A percentile compares a stretch with the other conserved stretches of the same genome.
These are phyloP conservation scores for Gaeumannomyces sp. DNA, from an alignment of 2,329 filamentous ascomycete species.

Conservation along the genomic window DNA sequence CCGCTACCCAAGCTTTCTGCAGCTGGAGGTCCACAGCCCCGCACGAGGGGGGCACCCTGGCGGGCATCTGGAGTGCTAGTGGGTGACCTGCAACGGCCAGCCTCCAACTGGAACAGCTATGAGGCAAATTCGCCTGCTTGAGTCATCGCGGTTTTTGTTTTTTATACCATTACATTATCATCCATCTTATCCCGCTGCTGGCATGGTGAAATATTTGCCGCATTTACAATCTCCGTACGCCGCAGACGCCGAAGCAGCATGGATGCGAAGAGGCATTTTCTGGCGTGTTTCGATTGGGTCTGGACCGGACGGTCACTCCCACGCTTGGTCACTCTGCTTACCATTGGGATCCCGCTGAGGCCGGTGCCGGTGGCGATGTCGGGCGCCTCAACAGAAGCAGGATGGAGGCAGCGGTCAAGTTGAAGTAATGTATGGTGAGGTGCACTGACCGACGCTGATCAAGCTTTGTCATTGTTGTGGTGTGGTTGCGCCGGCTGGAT, in stretches of 20 bases:
- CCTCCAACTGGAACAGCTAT: neutral
- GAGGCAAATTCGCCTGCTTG: constrained; percentile 1
- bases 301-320: neutral
- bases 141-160: neutral
- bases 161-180: neutral
- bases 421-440: too few species aligned
- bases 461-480: neutral
- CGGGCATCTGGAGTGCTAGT: neutral
- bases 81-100: neutral
- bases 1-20: neutral
- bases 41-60: too few species aligned
- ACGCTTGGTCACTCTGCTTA: neutral
- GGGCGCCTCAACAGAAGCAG: neutral
- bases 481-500: neutral
- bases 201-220: neutral
- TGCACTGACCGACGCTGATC: neutral
- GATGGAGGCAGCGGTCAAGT: too few species aligned
- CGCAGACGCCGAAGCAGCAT: neutral
- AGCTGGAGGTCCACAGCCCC: neutral
- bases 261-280: neutral
- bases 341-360: neutral
- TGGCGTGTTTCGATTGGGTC: neutral
- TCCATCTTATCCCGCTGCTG: neutral
- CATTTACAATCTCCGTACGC: neutral
- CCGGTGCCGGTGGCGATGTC: neutral